Percentiles rank a stretch among this genome's conserved stretches.
Conservation (phyloP, 345 rosid genomes). For the Gossypium turneri region DNA sequence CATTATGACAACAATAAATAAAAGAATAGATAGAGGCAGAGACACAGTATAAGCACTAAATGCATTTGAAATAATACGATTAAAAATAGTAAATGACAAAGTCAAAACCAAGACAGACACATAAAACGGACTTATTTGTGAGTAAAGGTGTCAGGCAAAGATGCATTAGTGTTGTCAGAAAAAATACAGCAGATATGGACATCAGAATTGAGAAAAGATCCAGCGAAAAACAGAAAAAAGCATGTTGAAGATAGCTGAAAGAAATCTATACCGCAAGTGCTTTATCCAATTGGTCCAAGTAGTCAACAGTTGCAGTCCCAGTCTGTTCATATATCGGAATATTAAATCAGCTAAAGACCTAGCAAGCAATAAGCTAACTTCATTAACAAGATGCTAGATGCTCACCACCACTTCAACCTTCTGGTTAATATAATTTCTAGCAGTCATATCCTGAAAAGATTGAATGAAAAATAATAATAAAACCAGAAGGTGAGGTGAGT, state of each 20-base stretch:
- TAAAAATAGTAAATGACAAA: neutral
- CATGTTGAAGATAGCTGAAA: conserved; percentile 6
- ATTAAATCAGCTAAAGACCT: conserved; percentile 14
- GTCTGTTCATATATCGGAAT: conserved; percentile 39
- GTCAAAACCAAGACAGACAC: neutral
- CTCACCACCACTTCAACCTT: conserved; percentile 78
- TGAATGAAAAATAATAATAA: neutral
- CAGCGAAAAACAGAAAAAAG: neutral
- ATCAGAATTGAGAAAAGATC: conserved; percentile 8
- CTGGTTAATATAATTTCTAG: conserved; percentile 70
- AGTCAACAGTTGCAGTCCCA: conserved; percentile 71
- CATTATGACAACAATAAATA: neutral
- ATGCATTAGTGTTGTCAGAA: neutral
- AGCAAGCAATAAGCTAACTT: conserved; percentile 6
- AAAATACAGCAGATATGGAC: neutral
- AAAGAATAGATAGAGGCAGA: conserved; percentile 1
- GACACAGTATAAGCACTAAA: neutral
- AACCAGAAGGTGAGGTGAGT: conserved; percentile 11
- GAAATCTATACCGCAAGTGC: conserved; percentile 68
- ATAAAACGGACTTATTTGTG: neutral
- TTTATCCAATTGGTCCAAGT: conserved; percentile 69
- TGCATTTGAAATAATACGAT: neutral
- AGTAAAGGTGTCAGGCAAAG: neutral
- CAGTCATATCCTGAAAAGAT: conserved; percentile 57
- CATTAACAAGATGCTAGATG: conserved; percentile 6